Evolutionary conservation across 1,139 yeast species (phyloP), one percentile per base, ranked within the genome.

Genomic region (Scheffersomyces insectosa): DNA sequence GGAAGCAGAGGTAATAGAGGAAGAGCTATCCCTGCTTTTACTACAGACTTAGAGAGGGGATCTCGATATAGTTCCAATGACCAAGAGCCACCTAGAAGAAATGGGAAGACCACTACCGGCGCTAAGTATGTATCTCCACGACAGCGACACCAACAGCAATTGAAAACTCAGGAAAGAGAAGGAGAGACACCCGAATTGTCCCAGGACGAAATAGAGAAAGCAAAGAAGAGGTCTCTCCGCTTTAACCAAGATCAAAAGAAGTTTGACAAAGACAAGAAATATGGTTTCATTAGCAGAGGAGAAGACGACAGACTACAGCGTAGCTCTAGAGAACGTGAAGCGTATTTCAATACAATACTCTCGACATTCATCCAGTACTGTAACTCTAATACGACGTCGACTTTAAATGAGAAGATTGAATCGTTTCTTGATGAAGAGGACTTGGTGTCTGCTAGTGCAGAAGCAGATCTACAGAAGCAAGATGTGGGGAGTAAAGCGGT

Each of bases 231-330:
- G 8, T 15, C 34, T 15, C 7, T 14, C 13, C 15, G 34, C 10
- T 31, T 31, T 9, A 1, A 15, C 23, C 10, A 31, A 3, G 34
- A 31, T 11, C 23, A 11, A 12, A 30, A 13, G 40, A 39, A 23
- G 38, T 33, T 39, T 29, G 31, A 30, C 11, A 14, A 29, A 28
- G 13, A 14, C 9, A 32, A 39, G n/a, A 46, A 60, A 3, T 80
- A 74, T 51, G 88, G 88, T 0, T 66, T 74, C 37, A 62, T 79
- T 1, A 81, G 87, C 49, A 63, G 87, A 41, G 87, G 87, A 1
- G 85, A 80, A 43, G 85, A 79, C 47, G 57, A 59, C 39, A 57
- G 78, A 35, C 62, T 82, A 25, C 82, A 77, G 47, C 52, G 65
- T n/a, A 77, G 76, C 50, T 59, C 59, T 11, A 44, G 49, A 5